Percentiles rank a stretch among this genome's conserved stretches.
These are phyloP conservation scores for Plenodomus biglobosus DNA, from an alignment of 2,329 filamentous ascomycete species.

Conservation along the genomic window DNA sequence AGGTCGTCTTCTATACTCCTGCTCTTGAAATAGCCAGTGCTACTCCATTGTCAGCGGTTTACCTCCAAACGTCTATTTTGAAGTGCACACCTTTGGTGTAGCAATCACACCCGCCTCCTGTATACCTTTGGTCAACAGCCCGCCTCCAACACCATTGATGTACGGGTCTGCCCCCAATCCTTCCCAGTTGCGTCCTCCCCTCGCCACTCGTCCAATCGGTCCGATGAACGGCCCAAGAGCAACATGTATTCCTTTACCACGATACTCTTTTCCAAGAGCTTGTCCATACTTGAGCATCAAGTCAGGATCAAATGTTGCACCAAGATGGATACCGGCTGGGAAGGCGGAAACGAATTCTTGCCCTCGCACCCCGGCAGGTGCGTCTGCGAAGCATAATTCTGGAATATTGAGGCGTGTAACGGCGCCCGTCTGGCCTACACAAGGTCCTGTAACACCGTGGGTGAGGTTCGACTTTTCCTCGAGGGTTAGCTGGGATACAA, in stretches of 20 bases:
- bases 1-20: conserved; percentile 51
- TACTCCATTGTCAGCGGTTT: conserved; percentile 38
- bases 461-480: conserved; percentile 49
- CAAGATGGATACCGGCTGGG: conserved; percentile 46
- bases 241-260: conserved; percentile 70
- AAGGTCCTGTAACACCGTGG: conserved; percentile 36
- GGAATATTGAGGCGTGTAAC: conserved; percentile 43
- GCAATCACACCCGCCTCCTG: conserved; percentile 53
- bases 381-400: conserved; percentile 45
- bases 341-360: conserved; percentile 38
- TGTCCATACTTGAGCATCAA: conserved; percentile 68
- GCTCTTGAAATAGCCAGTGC: conserved; percentile 53
- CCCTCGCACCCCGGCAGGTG: conserved; percentile 37
- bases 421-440: conserved; percentile 42
- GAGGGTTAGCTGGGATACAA: conserved; percentile 46
- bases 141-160: conserved; percentile 57
- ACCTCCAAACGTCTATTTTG: neutral
- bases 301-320: conserved; percentile 70
- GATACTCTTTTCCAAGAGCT: conserved; percentile 69
- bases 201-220: conserved; percentile 68
- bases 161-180: conserved; percentile 69
- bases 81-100: conserved; percentile 19
- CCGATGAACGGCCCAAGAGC: conserved; percentile 70
- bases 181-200: conserved; percentile 74
- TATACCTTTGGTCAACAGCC: conserved; percentile 55